Conservation (phyloP, 2,329 filamentous ascomycete species). For the Acarospora socialis region DNA sequence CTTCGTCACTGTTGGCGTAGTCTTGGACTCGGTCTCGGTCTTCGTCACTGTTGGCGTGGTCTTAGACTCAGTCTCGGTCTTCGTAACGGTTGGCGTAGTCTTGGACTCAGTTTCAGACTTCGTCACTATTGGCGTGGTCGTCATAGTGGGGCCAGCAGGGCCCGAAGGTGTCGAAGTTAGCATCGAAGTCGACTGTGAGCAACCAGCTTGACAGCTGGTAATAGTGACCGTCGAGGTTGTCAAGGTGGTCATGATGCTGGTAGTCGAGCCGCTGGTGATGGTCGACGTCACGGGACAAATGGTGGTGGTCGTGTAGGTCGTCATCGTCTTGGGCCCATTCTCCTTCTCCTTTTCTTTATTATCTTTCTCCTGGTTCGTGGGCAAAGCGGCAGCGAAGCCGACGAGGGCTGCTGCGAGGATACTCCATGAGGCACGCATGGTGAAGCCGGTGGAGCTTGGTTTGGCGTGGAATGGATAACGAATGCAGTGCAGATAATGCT, state of each 20-base stretch:
- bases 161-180: too few species aligned
- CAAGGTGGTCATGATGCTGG: not conserved
- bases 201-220: not conserved
- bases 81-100: too few species aligned
- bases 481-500: not conserved
- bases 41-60: too few species aligned
- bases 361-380: too few species aligned
- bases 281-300: constrained; percentile 1
- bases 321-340: not conserved
- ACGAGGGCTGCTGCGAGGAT: constrained; percentile 7
- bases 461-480: too few species aligned
- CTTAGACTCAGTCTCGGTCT: too few species aligned
- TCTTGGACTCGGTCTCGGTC: too few species aligned
- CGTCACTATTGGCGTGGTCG: too few species aligned
- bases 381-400: constrained; percentile 2
- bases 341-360: too few species aligned
- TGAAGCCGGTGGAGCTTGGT: not conserved
- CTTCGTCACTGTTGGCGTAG: too few species aligned
- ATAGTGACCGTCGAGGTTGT: not conserved
- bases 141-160: too few species aligned
- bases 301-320: not conserved
- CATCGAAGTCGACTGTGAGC: not conserved
- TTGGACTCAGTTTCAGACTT: too few species aligned
- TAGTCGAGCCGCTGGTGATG: not conserved
- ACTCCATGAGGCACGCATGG: constrained; percentile 6